These are phyloP conservation scores for Flaveria robusta DNA, from an alignment of 129 eudicot genomes.

Conservation along the genomic window DNA sequence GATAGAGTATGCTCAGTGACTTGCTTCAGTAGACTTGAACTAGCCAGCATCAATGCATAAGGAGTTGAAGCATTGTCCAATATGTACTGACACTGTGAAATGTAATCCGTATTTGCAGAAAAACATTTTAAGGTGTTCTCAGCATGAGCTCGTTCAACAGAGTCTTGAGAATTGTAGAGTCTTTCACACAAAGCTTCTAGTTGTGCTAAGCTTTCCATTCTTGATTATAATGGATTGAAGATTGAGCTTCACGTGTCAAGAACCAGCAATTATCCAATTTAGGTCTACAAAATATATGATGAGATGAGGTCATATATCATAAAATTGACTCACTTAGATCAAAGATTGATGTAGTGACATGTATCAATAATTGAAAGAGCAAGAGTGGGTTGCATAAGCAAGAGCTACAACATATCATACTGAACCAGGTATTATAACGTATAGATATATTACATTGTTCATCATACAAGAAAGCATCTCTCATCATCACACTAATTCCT, in stretches of 20 bases:
- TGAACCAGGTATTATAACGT: conserved; percentile 35
- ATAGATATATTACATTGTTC: conserved; percentile 54
- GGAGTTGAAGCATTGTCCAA: conserved; percentile 94
- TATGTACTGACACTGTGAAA: conserved; percentile 94
- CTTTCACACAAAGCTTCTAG: conserved; percentile 95
- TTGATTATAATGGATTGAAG: conserved; percentile 35
- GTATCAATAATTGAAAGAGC: conserved; percentile 17
- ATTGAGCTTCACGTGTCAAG: conserved; percentile 53
- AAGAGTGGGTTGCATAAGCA: conserved; percentile 13
- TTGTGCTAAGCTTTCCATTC: conserved; percentile 96
- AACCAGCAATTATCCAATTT: conserved; percentile 62
- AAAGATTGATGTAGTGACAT: conserved; percentile 13
- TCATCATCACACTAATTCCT: conserved; percentile 41
- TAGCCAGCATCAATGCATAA: conserved; percentile 96
- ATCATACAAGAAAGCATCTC: conserved; percentile 45
- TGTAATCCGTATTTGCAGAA: conserved; percentile 80
- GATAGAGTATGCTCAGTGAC: conserved; percentile 95
- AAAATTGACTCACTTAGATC: conserved; percentile 23
- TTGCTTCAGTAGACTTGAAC: conserved; percentile 99
- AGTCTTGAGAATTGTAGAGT: conserved; percentile 94
- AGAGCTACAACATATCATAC: conserved; percentile 21
- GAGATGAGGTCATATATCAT: conserved; percentile 39
- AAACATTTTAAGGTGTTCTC: conserved; percentile 92
- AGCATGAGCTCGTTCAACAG: conserved; percentile 92
- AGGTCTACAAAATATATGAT: conserved; percentile 63